Conservation (phyloP, 805 yeast genomes). For the Clavispora carvajalis region DNA sequence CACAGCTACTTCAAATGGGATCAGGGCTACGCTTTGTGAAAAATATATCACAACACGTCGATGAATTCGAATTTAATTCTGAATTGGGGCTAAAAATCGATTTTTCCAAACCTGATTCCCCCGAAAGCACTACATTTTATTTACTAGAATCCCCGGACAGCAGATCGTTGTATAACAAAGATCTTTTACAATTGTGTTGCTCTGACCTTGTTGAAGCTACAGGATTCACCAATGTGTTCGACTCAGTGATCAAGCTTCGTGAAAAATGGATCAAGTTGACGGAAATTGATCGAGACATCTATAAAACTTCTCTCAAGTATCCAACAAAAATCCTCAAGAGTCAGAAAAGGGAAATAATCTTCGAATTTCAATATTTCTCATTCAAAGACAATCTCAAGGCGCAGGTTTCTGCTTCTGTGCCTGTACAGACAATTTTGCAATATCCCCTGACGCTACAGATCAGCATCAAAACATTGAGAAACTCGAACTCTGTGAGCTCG, state of each 20-base stretch:
- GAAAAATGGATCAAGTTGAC: slow-evolving; percentile 10
- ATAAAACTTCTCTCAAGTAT: slow-evolving; percentile 22
- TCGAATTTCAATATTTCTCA: slow-evolving; percentile 6
- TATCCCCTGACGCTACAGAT: slow-evolving; percentile 5
- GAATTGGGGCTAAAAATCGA: slow-evolving; percentile 7
- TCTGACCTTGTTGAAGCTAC: slow-evolving; percentile 6
- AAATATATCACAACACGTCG: neutral
- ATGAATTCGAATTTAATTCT: slow-evolving; percentile 10
- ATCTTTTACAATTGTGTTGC: slow-evolving; percentile 12
- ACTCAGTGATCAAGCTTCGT: slow-evolving; percentile 5
- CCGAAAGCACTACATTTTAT: slow-evolving; percentile 5
- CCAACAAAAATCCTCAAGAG: slow-evolving; percentile 17
- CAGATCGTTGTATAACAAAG: slow-evolving; percentile 13
- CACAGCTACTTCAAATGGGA: slow-evolving; percentile 21
- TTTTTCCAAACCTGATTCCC: slow-evolving; percentile 4
- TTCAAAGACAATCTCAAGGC: slow-evolving; percentile 4
- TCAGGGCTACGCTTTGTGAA: slow-evolving; percentile 19
- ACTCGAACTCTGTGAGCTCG: no score
- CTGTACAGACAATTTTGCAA: slow-evolving; percentile 2
- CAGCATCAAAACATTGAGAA: neutral
- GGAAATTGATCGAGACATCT: slow-evolving; percentile 25
- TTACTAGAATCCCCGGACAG: neutral
- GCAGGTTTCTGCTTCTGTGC: slow-evolving; percentile 3
- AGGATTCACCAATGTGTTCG: slow-evolving; percentile 10
- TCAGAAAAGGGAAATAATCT: slow-evolving; percentile 1